Conservation (phyloP, 192 early-diverging fungal species). For the Backusella australiensis region DNA sequence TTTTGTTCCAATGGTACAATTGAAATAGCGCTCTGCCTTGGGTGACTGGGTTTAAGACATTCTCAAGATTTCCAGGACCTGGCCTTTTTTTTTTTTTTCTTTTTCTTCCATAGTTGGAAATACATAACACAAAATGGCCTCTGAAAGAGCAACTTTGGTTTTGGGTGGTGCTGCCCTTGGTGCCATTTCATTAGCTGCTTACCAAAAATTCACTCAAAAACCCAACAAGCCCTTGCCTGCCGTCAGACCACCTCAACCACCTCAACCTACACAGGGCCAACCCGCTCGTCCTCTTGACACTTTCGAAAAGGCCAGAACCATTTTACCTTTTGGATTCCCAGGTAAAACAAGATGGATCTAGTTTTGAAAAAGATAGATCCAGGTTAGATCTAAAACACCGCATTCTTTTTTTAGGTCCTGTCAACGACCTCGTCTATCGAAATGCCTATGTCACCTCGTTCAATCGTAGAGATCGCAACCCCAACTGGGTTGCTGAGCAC, state of each 20-base stretch:
- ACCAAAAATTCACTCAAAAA: slow-evolving; percentile 33
- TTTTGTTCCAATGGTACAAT: neutral
- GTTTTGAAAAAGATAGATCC: no score
- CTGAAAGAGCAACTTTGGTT: slow-evolving; percentile 26
- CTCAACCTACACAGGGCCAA: neutral
- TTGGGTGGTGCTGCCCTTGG: slow-evolving; percentile 44
- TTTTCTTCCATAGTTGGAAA: neutral
- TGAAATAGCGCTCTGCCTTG: neutral
- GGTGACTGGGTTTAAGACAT: neutral
- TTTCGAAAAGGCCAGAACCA: slow-evolving; percentile 31
- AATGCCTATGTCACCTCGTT: slow-evolving; percentile 73
- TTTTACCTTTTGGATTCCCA: slow-evolving; percentile 37
- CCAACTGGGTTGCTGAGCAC: slow-evolving; percentile 77
- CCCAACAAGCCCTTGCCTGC: neutral
- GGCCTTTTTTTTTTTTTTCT: neutral
- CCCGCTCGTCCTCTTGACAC: neutral
- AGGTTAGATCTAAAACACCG: no score
- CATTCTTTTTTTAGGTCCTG: slow-evolving; percentile 52
- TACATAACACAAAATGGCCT: neutral
- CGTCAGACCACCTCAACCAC: neutral
- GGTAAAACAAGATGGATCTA: slow-evolving; percentile 12
- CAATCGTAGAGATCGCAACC: slow-evolving; percentile 73
- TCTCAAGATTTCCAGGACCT: neutral
- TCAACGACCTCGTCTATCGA: slow-evolving; percentile 70
- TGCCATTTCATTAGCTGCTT: slow-evolving; percentile 28